Percentiles rank a stretch among this genome's conserved stretches.
Evolutionary conservation across 2,329 filamentous ascomycete species (phyloP).

Genomic region (Aspergillaceae sp.): DNA sequence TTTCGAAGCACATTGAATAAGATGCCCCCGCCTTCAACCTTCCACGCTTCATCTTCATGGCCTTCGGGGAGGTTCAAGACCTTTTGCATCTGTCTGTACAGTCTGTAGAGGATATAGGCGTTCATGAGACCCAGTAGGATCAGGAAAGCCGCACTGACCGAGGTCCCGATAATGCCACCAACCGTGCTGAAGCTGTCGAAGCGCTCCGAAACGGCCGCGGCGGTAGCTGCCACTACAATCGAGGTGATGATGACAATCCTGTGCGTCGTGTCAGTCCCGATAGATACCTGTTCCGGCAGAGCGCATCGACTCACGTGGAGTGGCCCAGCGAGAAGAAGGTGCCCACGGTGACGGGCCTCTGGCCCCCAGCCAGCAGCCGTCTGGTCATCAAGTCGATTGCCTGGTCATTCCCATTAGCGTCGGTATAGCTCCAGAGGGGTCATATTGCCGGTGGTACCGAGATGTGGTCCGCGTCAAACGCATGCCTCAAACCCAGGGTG

Average conservation of each 20-base stretch:
- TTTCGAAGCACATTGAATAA: conserved; percentile 62
- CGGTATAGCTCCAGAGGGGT: neutral
- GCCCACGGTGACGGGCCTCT: conserved; percentile 81
- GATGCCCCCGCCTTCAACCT: conserved; percentile 68
- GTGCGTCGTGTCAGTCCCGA: conserved; percentile 2
- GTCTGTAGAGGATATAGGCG: conserved; percentile 70
- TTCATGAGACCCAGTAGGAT: conserved; percentile 78
- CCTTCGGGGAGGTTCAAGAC: conserved; percentile 46
- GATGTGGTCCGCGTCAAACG: conserved; percentile 94
- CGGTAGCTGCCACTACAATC: conserved; percentile 83
- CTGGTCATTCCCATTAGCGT: conserved; percentile 32
- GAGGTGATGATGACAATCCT: conserved; percentile 81
- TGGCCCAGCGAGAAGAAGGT: conserved; percentile 93
- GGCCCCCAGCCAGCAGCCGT: conserved; percentile 74
- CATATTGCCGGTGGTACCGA: conserved; percentile 34
- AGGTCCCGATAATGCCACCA: conserved; percentile 82
- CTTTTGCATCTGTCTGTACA: conserved; percentile 59
- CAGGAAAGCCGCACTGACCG: conserved; percentile 74
- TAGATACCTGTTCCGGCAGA: neutral
- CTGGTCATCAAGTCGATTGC: conserved; percentile 95
- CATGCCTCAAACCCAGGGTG: conserved; percentile 81
- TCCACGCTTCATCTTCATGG: conserved; percentile 47
- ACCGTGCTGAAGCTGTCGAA: conserved; percentile 74
- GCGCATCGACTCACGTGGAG: conserved; percentile 51
- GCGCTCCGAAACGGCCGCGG: conserved; percentile 67